Evolutionary conservation across 225 moss, liverwort and hornwort species (phyloP), one percentile per base, ranked within the genome.

Genomic region (Takakia lepidozioides): DNA sequence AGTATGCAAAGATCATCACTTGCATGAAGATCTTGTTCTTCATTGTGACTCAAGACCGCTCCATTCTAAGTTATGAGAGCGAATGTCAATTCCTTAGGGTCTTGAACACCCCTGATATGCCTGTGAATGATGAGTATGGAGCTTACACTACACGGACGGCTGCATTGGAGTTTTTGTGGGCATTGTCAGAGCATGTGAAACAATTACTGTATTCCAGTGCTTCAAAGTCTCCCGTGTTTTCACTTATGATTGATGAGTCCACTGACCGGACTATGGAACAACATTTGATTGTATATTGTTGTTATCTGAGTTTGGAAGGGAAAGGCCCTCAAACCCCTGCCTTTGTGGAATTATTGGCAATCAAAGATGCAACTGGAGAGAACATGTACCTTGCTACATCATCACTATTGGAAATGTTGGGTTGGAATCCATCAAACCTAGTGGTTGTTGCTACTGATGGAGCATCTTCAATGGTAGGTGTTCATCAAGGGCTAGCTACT

Each of bases 401-500:
- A n/a, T n/a, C n/a, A n/a, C 16, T 52, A 3, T 52, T 36, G 2
- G 4, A 21, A 17, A 19, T 20, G 16, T 10, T 16, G 19, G 51
- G 37, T 10, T 52, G 51, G 51, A 32, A 32, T 36, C 18, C 37
- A 10, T n/a, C 34, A 4, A 52, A 52, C 19, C 14, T 32, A 9
- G 30, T 36, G 32, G 34, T 20, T 52, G 16, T 52, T 18, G 51
- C 34, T 20, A 52, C 32, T 13, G 34, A 52, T 52, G 51, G 32
- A 20, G 32, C 17, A 19, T 8, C 32, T 15, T 52, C 34, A 27
- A 52, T 52, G 34, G 37, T 18, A 5, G 15, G 19, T 3, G 30
- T 36, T 9, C 9, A 20, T 22, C 14, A 16, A 20, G 32, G 51
- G 22, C 15, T 52, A 20, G 34, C 19, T 8, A 8, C 19, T 22